Base-by-base conservation (phyloP, 2,329 filamentous ascomycete species). In the Geosmithia putterillii region DNA sequence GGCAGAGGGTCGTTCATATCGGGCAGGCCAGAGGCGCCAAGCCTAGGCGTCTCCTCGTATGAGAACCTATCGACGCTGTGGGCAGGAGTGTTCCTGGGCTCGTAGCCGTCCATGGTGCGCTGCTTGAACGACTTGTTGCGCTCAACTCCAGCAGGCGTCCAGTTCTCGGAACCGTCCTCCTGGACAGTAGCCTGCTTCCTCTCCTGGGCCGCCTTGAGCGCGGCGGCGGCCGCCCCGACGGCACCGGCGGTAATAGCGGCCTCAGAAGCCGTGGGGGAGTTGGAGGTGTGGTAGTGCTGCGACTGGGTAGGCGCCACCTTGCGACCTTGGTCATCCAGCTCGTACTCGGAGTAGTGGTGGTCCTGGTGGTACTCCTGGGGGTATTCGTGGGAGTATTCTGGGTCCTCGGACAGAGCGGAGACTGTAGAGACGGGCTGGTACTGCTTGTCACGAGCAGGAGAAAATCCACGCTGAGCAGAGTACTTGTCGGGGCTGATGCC, bases 1-100 rank as follows among this genome's bases (percentile, higher is more conserved):
- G 83, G 86, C 67, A 89, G 76, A 5, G 83, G 82, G 51, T 89
- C 71, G 45, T 80, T 64, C 32, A 75, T 63, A 49, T 81, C 73
- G 3, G 86, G 86, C 47, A 89, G 58, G 40, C 80, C 82, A 56
- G 73, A 87, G 38, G 82, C 76, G 36, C 73, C 74, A 69, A 94
- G 68, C n/a, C 64, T 72, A 1, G 70, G 66, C 14, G 64, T 57
- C 5, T 73, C 68, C 18, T 75, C 66, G 35, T 69, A 70, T 15
- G 70, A 69, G n/a, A 76, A 63, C 32, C 69, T 66, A 49, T 80
- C 76, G 15, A 77, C 61, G 51, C 76, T 80, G 48, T 78, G 74
- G 6, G 73, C 67, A 2, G 75, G 74, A 23, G 74, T 74, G 46
- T 67, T 71, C 46, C 70, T 67, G 21, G 73, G 74, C 40, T 70